Evolutionary conservation across 257 asterid genomes (phyloP).

Genomic region (Anisodus tanguticus): DNA sequence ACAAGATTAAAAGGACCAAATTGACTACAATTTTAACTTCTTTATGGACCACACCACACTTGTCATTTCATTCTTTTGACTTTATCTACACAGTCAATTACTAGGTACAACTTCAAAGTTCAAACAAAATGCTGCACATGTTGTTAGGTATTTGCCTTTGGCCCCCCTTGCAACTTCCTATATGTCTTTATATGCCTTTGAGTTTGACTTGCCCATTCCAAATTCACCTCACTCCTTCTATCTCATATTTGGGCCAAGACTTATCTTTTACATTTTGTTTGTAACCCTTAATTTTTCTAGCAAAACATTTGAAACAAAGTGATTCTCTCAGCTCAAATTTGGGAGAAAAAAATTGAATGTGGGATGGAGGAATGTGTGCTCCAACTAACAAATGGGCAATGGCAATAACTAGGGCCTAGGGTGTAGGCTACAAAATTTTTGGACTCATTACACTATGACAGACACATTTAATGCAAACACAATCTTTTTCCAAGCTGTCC

Average conservation of each 20-base stretch:
- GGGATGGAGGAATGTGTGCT: background rate
- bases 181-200: background rate
- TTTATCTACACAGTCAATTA: conserved; percentile 24
- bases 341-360: background rate
- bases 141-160: conserved; percentile 14
- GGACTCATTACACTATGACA: conserved; percentile 57
- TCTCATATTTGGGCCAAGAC: background rate
- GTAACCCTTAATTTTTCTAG: background rate
- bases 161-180: background rate
- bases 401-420: conserved; percentile 37
- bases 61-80: conserved; percentile 36
- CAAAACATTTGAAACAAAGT: background rate
- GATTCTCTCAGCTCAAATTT: background rate
- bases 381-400: conserved; percentile 37
- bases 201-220: background rate
- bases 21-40: conserved; percentile 43
- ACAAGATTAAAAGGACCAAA: conserved; percentile 18
- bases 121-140: conserved; percentile 29
- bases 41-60: conserved; percentile 19
- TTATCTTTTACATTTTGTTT: background rate
- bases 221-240: background rate
- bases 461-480: conserved; percentile 60
- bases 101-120: background rate
- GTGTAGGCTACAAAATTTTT: conserved; percentile 27
- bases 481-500: conserved; percentile 56